Base-by-base conservation (phyloP, 1,284 basidiomycete species). In the Hemileia vastatrix region DNA sequence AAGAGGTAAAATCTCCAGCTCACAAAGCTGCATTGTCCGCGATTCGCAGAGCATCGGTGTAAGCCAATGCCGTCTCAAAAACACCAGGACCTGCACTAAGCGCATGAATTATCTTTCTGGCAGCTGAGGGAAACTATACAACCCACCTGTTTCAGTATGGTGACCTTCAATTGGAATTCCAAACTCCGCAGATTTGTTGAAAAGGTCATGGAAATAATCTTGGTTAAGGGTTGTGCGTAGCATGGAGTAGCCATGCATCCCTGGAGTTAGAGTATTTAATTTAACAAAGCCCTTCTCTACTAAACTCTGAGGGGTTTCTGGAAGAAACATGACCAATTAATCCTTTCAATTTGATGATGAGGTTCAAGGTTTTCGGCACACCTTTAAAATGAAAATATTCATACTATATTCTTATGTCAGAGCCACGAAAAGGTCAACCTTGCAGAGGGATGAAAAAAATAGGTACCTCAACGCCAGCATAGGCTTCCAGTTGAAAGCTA, bases 1-100 rank as follows among this genome's bases (percentile, higher is more conserved):
- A 32, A 50, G 18, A 36, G n/a, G 40, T 15, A 45, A 15, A 15
- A 18, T 45, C 18, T 18, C 43, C n/a, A n/a, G 44, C 60, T n/a
- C 40, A 63, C 45, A 97, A 78, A 55, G 86, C 83, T 0, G 91
- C 91, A 73, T 95, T 96, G 73, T 98, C 94, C 0, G 91, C 94
- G 85, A 97, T 94, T 57, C 87, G 80, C 13, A 83, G 74, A 0
- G 87, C 87, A 27, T 84, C 82, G 1, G 88, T 91, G 73, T 96
- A 97, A 9, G 88, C 88, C 33, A 98, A 80, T 0, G 94, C 94
- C 2, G 93, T 93, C 76, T 98, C 94, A 65, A 87, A 86, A 0
- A 98, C 93, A 6, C 82, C 82, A 1, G 76, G 76, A 2, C 72
- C 64, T 47, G 32, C 5, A 18, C 77, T 97, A 93, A 32, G 94